Conservation (phyloP, 2,329 filamentous ascomycete genomes). For the Claviceps citrina region DNA sequence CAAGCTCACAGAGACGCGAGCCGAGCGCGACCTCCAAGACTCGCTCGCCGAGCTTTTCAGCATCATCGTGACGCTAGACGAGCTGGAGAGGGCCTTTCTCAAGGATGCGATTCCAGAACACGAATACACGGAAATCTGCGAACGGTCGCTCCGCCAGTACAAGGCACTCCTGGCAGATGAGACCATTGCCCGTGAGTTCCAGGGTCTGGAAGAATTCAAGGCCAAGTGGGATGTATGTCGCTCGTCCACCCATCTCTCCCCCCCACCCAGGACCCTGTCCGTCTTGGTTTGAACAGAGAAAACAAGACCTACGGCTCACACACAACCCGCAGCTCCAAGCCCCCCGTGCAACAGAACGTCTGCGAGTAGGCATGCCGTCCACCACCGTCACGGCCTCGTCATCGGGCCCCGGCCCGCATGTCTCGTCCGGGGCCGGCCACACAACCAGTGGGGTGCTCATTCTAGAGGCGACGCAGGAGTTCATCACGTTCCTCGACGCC, state of each 20-base stretch:
- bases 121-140: conserved; percentile 94
- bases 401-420: conserved; percentile 27
- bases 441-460: conserved; percentile 53
- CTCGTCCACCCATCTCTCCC: too few relatives aligned
- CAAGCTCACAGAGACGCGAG: conserved; percentile 71
- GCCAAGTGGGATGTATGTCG: conserved; percentile 67
- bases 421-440: conserved; percentile 26
- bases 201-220: conserved; percentile 81
- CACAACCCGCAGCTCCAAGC: conserved; percentile 58
- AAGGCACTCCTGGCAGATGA: conserved; percentile 87
- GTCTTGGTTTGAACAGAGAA: too few relatives aligned
- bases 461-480: conserved; percentile 85
- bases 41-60: conserved; percentile 95
- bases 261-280: too few relatives aligned
- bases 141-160: conserved; percentile 87
- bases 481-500: conserved; percentile 94
- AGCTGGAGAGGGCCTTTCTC: conserved; percentile 89
- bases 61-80: conserved; percentile 89
- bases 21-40: conserved; percentile 85
- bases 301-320: conserved; percentile 5
- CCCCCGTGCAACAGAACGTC: conserved; percentile 79
- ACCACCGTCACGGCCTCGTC: conserved; percentile 51
- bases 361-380: conserved; percentile 83
- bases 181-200: conserved; percentile 74
- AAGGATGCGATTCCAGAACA: conserved; percentile 84